A percentile compares a stretch with the other conserved stretches of the same genome.
Conservation (phyloP, 805 yeast species). For the Candida dajiaensis region DNA sequence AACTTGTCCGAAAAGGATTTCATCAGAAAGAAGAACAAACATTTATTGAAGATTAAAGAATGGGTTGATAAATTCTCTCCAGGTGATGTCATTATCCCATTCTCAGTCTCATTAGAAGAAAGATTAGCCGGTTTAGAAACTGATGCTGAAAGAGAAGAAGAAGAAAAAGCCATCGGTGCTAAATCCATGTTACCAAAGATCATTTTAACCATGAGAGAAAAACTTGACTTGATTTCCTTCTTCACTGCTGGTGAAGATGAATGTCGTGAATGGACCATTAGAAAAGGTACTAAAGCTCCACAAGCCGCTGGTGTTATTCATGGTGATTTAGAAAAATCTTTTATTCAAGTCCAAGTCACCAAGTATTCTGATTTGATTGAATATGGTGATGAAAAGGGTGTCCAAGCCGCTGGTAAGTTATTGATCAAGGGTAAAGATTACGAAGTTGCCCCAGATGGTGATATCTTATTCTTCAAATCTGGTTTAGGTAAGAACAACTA, state of each 20-base stretch:
- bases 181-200: conserved; percentile 81
- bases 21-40: conserved; percentile 83
- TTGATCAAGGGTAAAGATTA: conserved; percentile 91
- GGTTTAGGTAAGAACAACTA: conserved; percentile 71
- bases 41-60: conserved; percentile 70
- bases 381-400: conserved; percentile 71
- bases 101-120: conserved; percentile 90
- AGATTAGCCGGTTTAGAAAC: conserved; percentile 82
- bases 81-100: conserved; percentile 87
- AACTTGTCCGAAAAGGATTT: conserved; percentile 88
- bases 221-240: conserved; percentile 82
- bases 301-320: conserved; percentile 98
- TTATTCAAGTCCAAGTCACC: conserved; percentile 89
- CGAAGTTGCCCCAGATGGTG: conserved; percentile 86
- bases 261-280: conserved; percentile 97
- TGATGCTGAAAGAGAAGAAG: conserved; percentile 74
- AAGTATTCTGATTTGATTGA: conserved; percentile 77
- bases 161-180: conserved; percentile 69
- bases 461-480: conserved; percentile 84
- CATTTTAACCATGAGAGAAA: conserved; percentile 79
- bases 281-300: conserved; percentile 92
- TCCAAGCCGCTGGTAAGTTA: conserved; percentile 86
- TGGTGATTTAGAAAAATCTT: conserved; percentile 90
- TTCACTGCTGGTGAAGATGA: conserved; percentile 96
- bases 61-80: conserved; percentile 90